Evolutionary conservation across 2,329 filamentous ascomycete genomes (phyloP).

Genomic region (Stachybotrys chlorohalonatus): DNA sequence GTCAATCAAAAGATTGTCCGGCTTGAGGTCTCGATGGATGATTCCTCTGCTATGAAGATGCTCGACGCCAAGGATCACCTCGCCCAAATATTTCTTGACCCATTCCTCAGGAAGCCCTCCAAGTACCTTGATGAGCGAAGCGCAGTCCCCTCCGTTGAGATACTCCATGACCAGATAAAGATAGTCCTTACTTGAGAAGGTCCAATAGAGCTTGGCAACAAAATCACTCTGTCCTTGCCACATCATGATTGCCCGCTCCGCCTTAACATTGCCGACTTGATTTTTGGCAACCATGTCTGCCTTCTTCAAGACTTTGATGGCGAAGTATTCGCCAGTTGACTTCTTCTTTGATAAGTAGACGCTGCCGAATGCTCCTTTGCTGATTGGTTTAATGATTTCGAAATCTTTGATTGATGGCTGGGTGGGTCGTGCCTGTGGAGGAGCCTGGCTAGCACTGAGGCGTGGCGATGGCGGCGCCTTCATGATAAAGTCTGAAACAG

Average conservation of each 20-base stretch:
- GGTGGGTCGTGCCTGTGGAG: conserved; percentile 77
- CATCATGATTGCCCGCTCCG: conserved; percentile 99
- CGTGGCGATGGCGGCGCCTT: conserved; percentile 75
- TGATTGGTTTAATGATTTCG: conserved; percentile 98
- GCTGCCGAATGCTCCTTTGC: conserved; percentile 95
- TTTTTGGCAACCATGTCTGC: conserved; percentile 99
- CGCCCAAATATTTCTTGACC: conserved; percentile 94
- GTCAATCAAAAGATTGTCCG: conserved; percentile 94
- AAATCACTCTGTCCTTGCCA: conserved; percentile 99
- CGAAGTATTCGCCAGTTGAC: conserved; percentile 94
- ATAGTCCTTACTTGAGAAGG: conserved; percentile 98
- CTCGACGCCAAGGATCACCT: conserved; percentile 94
- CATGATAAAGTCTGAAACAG: conserved; percentile 60
- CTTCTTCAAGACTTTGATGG: conserved; percentile 97
- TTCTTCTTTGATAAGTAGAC: conserved; percentile 99
- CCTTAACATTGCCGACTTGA: conserved; percentile 97
- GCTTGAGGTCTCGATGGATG: conserved; percentile 93
- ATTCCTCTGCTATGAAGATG: conserved; percentile 91
- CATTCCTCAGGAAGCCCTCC: conserved; percentile 91
- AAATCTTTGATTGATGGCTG: conserved; percentile 98
- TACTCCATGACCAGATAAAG: conserved; percentile 99
- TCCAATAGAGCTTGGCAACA: conserved; percentile 98
- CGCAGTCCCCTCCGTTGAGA: conserved; percentile 93
- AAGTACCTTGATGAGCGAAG: conserved; percentile 89
- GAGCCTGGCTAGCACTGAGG: conserved; percentile 63